A percentile compares a stretch with the other conserved stretches of the same genome.
phyloP scores from a whole-genome alignment of 2,329 filamentous ascomycete genomes.

The Clarireedia homoeocarpa region DNA sequence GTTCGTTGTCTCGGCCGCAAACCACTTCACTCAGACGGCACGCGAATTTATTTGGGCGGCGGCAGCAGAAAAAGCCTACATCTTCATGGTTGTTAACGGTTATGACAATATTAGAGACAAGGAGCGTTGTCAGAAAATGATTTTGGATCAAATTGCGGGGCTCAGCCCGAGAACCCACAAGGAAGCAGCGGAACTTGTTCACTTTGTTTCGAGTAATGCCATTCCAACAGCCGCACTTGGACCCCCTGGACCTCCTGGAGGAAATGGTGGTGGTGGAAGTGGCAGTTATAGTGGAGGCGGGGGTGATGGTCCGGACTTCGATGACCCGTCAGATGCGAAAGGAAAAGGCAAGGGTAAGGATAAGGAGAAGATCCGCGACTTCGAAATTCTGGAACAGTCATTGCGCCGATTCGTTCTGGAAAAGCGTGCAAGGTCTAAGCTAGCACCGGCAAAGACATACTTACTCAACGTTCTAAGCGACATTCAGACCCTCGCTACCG shows the following conservation, averaged over 20 bases:
- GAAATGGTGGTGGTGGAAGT: slow-evolving; percentile 42
- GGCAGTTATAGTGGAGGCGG: slow-evolving; percentile 49
- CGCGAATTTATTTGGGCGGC: slow-evolving; percentile 96
- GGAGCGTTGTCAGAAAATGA: slow-evolving; percentile 82
- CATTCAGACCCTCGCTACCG: slow-evolving; percentile 69
- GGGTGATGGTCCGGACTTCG: slow-evolving; percentile 34
- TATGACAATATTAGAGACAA: slow-evolving; percentile 93
- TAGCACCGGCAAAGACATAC: slow-evolving; percentile 93
- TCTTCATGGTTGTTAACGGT: slow-evolving; percentile 98
- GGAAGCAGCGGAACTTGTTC: slow-evolving; percentile 84
- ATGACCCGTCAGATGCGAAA: slow-evolving; percentile 45
- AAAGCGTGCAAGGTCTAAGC: slow-evolving; percentile 88
- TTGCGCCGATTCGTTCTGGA: slow-evolving; percentile 89
- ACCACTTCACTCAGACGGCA: slow-evolving; percentile 96
- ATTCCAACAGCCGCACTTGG: slow-evolving; percentile 61
- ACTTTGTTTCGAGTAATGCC: slow-evolving; percentile 96
- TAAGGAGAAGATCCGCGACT: slow-evolving; percentile 80
- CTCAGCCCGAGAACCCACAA: slow-evolving; percentile 93
- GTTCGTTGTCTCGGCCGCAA: slow-evolving; percentile 94
- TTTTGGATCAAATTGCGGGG: slow-evolving; percentile 77
- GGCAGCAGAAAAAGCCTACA: slow-evolving; percentile 93
- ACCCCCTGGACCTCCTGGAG: slow-evolving; percentile 37
- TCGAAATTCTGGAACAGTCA: slow-evolving; percentile 82
- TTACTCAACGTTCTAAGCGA: slow-evolving; percentile 89
- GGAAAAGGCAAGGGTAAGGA: slow-evolving; percentile 75